A percentile compares a stretch with the other conserved stretches of the same genome.
Conservation (phyloP, 1,284 basidiomycete species). For the Cryptococcus maquisensis region DNA sequence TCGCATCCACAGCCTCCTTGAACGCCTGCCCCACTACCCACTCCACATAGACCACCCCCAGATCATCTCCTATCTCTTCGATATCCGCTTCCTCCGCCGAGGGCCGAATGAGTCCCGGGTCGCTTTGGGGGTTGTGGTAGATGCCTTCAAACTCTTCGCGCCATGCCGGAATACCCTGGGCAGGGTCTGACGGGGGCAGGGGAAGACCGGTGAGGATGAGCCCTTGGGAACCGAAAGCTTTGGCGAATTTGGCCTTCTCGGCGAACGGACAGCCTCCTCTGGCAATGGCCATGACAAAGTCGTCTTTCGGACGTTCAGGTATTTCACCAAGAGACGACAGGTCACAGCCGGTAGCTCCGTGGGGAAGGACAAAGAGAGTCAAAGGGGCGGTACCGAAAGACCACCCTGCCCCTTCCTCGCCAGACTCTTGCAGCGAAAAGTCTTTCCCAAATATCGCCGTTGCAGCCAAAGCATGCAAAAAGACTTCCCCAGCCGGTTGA, state of each 20-base stretch:
- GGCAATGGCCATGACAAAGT: constrained; percentile 28
- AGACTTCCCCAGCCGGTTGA: constrained; percentile 1
- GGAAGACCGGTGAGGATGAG: constrained; percentile 60
- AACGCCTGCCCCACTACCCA: constrained; percentile 21
- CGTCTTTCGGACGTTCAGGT: constrained; percentile 1
- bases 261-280: constrained; percentile 77
- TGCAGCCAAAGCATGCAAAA: constrained; percentile 56
- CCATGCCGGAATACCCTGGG: constrained; percentile 2
- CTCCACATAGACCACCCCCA: constrained; percentile 33
- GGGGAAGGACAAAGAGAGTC: constrained; percentile 7
- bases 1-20: constrained; percentile 11
- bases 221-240: constrained; percentile 64
- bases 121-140: too few relatives aligned
- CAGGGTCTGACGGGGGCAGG: neutral
- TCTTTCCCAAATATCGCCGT: constrained; percentile 63
- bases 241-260: constrained; percentile 66
- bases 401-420: neutral
- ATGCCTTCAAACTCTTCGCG: constrained; percentile 1
- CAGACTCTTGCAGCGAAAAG: constrained; percentile 11
- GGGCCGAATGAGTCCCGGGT: constrained; percentile 32
- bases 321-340: neutral
- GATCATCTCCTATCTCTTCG: constrained; percentile 8
- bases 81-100: constrained; percentile 19
- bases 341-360: neutral
- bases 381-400: constrained; percentile 7